Evolutionary conservation across 2,329 filamentous ascomycete genomes (phyloP).

Genomic region (Ceratocystis destructans): DNA sequence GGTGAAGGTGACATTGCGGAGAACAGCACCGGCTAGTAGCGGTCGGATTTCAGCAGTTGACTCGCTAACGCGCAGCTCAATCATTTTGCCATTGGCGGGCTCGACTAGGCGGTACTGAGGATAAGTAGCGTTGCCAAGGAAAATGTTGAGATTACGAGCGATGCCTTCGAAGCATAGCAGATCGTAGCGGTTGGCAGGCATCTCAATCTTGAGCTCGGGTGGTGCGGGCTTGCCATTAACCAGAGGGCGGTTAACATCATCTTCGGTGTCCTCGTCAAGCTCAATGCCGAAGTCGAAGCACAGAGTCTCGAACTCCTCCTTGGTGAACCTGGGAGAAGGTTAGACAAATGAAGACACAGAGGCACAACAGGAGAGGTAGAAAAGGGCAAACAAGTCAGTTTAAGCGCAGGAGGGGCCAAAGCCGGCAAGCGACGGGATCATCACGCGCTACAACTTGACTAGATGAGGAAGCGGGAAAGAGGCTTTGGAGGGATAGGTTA

Average conservation of each 20-base stretch:
- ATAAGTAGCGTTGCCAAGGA: constrained; percentile 59
- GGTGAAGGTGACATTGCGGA: constrained; percentile 84
- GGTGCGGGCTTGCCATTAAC: constrained; percentile 71
- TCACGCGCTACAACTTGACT: background rate
- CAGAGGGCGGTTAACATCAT: constrained; percentile 52
- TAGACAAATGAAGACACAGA: constrained; percentile 19
- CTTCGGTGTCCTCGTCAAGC: constrained; percentile 86
- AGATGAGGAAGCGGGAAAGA: background rate
- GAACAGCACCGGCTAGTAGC: constrained; percentile 75
- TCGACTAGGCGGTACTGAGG: constrained; percentile 68
- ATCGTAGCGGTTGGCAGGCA: constrained; percentile 85
- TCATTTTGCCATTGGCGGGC: constrained; percentile 57
- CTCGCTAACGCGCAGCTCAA: constrained; percentile 68
- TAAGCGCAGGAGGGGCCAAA: background rate
- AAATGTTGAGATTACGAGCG: constrained; percentile 88
- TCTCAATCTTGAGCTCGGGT: constrained; percentile 93
- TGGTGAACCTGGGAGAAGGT: constrained; percentile 53
- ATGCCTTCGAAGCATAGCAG: constrained; percentile 98
- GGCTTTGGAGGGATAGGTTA: constrained; percentile 5
- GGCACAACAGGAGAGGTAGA: constrained; percentile 11
- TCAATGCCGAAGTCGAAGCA: constrained; percentile 99
- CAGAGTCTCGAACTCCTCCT: constrained; percentile 87
- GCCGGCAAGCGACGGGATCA: background rate
- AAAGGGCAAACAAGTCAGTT: too few relatives aligned
- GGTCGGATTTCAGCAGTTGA: constrained; percentile 67